Evolutionary conservation across 2,329 filamentous ascomycete species (phyloP).

Genomic region (Beauveria bassiana): DNA sequence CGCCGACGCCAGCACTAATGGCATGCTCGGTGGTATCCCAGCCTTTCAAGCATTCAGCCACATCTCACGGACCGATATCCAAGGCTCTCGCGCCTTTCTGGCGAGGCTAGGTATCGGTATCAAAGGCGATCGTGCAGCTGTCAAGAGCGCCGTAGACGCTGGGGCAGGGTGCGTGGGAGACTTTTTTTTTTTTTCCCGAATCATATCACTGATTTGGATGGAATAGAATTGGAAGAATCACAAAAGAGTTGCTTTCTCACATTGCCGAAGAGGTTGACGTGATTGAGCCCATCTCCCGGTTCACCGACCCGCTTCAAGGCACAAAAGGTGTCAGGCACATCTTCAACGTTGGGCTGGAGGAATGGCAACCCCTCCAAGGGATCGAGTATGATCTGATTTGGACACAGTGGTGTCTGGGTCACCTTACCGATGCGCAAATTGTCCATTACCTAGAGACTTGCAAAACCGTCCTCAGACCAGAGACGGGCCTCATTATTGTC

Average conservation of each 20-base stretch:
- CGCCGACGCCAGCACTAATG: slow-evolving; percentile 40
- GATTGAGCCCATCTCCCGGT: slow-evolving; percentile 77
- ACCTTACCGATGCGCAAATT: slow-evolving; percentile 69
- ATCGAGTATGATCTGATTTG: slow-evolving; percentile 41
- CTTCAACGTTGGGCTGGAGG: slow-evolving; percentile 66
- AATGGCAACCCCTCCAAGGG: slow-evolving; percentile 47
- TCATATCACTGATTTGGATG: neutral
- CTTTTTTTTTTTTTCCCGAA: too few relatives aligned
- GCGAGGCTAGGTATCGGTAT: slow-evolving; percentile 45
- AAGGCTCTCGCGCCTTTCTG: slow-evolving; percentile 57
- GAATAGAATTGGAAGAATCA: slow-evolving; percentile 71
- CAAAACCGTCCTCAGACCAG: slow-evolving; percentile 29
- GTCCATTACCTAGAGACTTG: slow-evolving; percentile 59
- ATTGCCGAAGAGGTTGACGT: slow-evolving; percentile 70
- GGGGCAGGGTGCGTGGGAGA: slow-evolving; percentile 29
- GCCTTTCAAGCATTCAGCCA: slow-evolving; percentile 10
- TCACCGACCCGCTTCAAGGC: slow-evolving; percentile 57
- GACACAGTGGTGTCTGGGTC: slow-evolving; percentile 37
- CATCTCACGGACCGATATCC: slow-evolving; percentile 47
- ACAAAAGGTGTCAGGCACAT: slow-evolving; percentile 54
- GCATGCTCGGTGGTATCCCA: slow-evolving; percentile 66
- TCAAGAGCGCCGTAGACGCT: slow-evolving; percentile 28
- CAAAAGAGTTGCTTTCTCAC: slow-evolving; percentile 62
- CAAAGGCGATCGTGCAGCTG: slow-evolving; percentile 23
- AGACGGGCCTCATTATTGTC: slow-evolving; percentile 27